These are phyloP conservation scores for Leccinum huronense DNA, from an alignment of 1,284 basidiomycete species.

Conservation along the genomic window DNA sequence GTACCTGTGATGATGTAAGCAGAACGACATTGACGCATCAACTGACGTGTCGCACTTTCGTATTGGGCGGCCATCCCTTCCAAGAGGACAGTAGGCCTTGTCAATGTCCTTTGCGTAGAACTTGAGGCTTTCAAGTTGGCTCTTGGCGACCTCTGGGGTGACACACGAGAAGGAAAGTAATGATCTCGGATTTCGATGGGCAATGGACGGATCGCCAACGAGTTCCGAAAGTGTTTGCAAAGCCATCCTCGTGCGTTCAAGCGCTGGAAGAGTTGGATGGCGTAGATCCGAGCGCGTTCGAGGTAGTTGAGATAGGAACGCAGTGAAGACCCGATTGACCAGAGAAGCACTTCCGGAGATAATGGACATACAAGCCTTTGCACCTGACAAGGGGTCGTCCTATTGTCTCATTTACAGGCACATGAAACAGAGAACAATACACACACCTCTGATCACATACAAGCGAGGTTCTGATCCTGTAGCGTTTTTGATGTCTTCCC, in stretches of 20 bases:
- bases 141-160: constrained; percentile 47
- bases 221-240: constrained; percentile 53
- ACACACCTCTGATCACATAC: constrained; percentile 63
- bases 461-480: constrained; percentile 47
- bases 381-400: constrained; percentile 20
- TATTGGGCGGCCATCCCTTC: constrained; percentile 54
- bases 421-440: constrained; percentile 36
- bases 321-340: constrained; percentile 60
- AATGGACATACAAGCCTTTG: constrained; percentile 25
- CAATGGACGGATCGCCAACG: constrained; percentile 46
- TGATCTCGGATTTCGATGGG: constrained; percentile 52
- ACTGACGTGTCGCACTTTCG: constrained; percentile 49
- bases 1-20: constrained; percentile 36
- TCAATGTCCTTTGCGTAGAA: constrained; percentile 47
- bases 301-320: constrained; percentile 58
- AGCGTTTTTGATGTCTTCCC: constrained; percentile 48
- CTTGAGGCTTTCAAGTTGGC: constrained; percentile 49
- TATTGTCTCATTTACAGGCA: constrained; percentile 3
- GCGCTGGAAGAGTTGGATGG: constrained; percentile 34
- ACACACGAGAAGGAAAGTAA: constrained; percentile 70
- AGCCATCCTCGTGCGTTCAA: constrained; percentile 53
- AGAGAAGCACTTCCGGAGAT: constrained; percentile 54
- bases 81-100: constrained; percentile 56
- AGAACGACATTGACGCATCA: neutral
- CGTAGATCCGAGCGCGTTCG: constrained; percentile 47